Evolutionary conservation across 208 protist species (phyloP).

Genomic region (Trypanosoma theileri): DNA sequence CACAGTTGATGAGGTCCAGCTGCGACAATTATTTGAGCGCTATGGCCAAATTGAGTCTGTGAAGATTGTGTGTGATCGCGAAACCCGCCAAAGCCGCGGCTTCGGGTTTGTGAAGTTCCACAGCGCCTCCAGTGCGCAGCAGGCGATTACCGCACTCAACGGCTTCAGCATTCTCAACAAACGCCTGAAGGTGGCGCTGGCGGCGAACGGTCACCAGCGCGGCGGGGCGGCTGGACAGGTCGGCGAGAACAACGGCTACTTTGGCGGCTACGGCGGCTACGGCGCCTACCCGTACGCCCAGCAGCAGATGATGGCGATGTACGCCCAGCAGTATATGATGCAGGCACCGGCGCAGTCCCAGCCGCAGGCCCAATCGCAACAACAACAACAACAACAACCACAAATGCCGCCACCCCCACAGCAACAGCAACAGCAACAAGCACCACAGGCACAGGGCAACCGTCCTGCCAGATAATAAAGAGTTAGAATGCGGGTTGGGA

Average conservation of each 20-base stretch:
- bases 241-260: constrained; percentile 43
- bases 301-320: constrained; percentile 71
- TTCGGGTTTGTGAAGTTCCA: constrained; percentile 92
- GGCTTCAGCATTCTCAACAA: constrained; percentile 87
- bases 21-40: constrained; percentile 82
- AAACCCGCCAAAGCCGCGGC: constrained; percentile 82
- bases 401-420: neutral
- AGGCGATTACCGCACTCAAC: constrained; percentile 80
- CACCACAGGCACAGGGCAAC: constrained; percentile 3
- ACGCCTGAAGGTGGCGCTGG: constrained; percentile 86
- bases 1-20: constrained; percentile 80
- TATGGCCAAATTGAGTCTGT: constrained; percentile 85
- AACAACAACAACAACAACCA: neutral
- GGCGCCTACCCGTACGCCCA: constrained; percentile 61
- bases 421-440: constrained; percentile 14
- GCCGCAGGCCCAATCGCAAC: neutral
- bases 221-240: constrained; percentile 31
- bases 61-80: constrained; percentile 88
- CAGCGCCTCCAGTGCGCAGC: constrained; percentile 62
- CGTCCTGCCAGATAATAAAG: constrained; percentile 10
- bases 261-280: constrained; percentile 57
- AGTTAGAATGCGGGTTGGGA: neutral
- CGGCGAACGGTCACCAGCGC: constrained; percentile 70
- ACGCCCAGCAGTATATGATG: constrained; percentile 32
- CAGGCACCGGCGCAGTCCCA: constrained; percentile 9